A percentile compares a stretch with the other conserved stretches of the same genome.
Conservation (phyloP, 192 early-diverging fungal species). For the Chytriomyces sp. region DNA sequence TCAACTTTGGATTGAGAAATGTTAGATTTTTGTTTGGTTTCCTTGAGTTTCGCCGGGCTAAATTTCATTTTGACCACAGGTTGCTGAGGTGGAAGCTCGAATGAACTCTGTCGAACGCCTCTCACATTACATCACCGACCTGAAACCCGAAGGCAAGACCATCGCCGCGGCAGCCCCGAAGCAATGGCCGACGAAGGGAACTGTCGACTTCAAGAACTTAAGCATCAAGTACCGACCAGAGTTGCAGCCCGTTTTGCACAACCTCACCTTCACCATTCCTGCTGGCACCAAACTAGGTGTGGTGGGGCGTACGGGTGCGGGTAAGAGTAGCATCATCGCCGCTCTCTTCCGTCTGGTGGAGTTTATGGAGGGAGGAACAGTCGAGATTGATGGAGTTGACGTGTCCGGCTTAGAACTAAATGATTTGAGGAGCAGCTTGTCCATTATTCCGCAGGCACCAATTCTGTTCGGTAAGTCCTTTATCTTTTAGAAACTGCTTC, state of each 20-base stretch:
- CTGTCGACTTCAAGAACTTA: constrained; percentile 63
- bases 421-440: constrained; percentile 50
- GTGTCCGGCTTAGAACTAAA: constrained; percentile 55
- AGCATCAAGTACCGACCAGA: constrained; percentile 58
- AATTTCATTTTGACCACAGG: neutral
- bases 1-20: constrained; percentile 59
- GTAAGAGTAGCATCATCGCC: constrained; percentile 65
- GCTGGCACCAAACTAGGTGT: constrained; percentile 79
- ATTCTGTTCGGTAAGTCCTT: constrained; percentile 44
- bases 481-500: neutral
- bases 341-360: constrained; percentile 71
- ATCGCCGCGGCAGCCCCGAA: constrained; percentile 9
- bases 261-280: constrained; percentile 64
- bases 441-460: constrained; percentile 48
- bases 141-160: constrained; percentile 24
- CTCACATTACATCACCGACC: constrained; percentile 56
- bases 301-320: constrained; percentile 81
- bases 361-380: constrained; percentile 46
- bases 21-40: constrained; percentile 58
- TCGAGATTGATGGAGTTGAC: constrained; percentile 66
- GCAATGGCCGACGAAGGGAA: constrained; percentile 36
- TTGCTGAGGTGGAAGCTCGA: neutral
- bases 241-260: constrained; percentile 61
- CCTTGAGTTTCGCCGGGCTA: neutral
- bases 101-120: constrained; percentile 74